Base-by-base conservation (phyloP, 345 rosid species). In the Moricandia moricandioides region DNA sequence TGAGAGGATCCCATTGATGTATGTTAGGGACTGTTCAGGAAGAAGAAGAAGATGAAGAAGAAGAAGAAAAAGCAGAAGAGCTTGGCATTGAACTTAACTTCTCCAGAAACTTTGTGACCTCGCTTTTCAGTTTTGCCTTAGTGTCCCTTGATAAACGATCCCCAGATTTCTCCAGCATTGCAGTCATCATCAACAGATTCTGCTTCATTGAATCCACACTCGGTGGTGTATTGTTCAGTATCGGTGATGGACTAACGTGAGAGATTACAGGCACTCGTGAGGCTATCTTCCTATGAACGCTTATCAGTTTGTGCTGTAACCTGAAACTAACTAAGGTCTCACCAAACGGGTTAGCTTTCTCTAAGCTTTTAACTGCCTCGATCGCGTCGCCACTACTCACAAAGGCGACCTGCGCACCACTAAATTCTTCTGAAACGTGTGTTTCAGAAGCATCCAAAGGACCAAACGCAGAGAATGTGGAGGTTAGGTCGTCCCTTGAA, bases 141-240 rank as follows among this genome's bases (percentile, higher is more conserved):
- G 83, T 90, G 81, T 90, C 97, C 0, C 89, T 88, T 27, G 97
- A 88, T 65, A 91, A 86, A 77, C 82, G 80, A 78, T 94, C 86
- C 52, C 98, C 98, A 0, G 96, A 84, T 63, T 88, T 82, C 86
- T 87, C 85, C 81, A 94, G 84, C 97, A 88, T 90, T 37, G 86
- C 79, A 12, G 93, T 91, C 97, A 94, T 91, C 88, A 85, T 90
- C 87, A 87, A 90, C 55, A 94, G 86, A 81, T 94, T 91, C 76
- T 88, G 84, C 83, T 84, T 84, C 71, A 94, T 91, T 29, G 86
- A 71, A 67, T 94, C 89, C 58, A 94, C 76, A 58, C 65, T 67
- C n/a, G 88, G 86, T 4, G 91, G 94, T 18, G 78, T 74, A 51
- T 81, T 82, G 5, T 76, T 72, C 17, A 71, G 78, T 16, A 43